Conservation (phyloP, 2,329 filamentous ascomycete species). For the Fusarium keratoplasticum region DNA sequence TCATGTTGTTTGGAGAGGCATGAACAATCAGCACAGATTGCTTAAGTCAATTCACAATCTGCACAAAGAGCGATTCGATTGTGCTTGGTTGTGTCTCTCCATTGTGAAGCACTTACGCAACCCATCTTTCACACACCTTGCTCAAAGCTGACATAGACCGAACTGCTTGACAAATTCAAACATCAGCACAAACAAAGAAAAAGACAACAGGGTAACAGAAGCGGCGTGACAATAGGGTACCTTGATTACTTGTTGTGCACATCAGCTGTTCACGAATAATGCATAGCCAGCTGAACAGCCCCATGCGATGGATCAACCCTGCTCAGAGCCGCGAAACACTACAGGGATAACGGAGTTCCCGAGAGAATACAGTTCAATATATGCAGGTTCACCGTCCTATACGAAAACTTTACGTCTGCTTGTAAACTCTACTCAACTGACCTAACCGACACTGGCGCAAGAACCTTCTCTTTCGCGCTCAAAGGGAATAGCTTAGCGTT, state of each 20-base stretch:
- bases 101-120: background rate
- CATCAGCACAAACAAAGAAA: background rate
- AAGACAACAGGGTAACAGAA: background rate
- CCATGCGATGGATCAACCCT: background rate
- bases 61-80: background rate
- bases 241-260: background rate
- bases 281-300: background rate
- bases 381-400: background rate
- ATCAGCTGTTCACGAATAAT: background rate
- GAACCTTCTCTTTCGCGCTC: background rate
- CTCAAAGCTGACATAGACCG: background rate
- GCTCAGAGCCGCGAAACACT: background rate
- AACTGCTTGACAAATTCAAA: background rate
- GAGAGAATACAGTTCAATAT: background rate
- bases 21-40: background rate
- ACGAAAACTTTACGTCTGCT: background rate
- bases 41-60: background rate
- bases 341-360: background rate
- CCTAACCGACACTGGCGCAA: background rate
- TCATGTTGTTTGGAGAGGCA: background rate
- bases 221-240: background rate
- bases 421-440: background rate
- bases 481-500: background rate
- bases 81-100: background rate
- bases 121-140: background rate